Evolutionary conservation across 1,139 yeast genomes (phyloP).

Genomic region (Saccharomycopsis hybrid): DNA sequence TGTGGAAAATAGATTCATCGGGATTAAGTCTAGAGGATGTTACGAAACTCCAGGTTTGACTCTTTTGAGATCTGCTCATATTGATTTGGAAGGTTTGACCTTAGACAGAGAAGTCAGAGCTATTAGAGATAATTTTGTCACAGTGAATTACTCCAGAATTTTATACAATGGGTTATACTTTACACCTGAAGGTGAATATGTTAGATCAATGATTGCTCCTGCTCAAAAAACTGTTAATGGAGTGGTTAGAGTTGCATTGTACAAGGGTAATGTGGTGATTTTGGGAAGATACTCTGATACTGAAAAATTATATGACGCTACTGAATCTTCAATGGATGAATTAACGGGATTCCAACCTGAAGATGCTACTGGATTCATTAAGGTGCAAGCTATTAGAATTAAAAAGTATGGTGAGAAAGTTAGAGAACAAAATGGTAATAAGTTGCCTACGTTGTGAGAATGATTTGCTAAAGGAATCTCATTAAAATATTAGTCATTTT

Average conservation of each 20-base stretch:
- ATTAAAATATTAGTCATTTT: no score
- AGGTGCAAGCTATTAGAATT: constrained; percentile 95
- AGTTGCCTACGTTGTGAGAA: constrained; percentile 18
- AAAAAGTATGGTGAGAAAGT: constrained; percentile 97
- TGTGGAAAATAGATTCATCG: constrained; percentile 97
- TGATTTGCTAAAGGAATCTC: no score
- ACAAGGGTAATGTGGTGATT: constrained; percentile 80
- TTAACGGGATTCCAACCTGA: constrained; percentile 96
- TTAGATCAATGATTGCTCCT: constrained; percentile 87
- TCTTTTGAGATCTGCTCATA: constrained; percentile 84
- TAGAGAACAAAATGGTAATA: constrained; percentile 40
- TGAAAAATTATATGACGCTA: constrained; percentile 94
- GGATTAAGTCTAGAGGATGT: constrained; percentile 98
- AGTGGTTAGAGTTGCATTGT: constrained; percentile 85
- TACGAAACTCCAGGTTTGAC: constrained; percentile 99
- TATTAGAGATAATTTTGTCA: constrained; percentile 91
- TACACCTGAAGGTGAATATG: constrained; percentile 96
- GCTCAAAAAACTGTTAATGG: constrained; percentile 96
- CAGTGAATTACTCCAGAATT: constrained; percentile 83
- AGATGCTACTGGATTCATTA: constrained; percentile 95
- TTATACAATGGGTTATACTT: constrained; percentile 96
- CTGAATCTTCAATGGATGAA: constrained; percentile 98
- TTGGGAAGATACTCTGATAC: constrained; percentile 94
- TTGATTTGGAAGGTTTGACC: constrained; percentile 94
- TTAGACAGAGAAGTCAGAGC: constrained; percentile 97